phyloP scores from a whole-genome alignment of 176 grass and related monocot genomes.

The Areca catechu region DNA sequence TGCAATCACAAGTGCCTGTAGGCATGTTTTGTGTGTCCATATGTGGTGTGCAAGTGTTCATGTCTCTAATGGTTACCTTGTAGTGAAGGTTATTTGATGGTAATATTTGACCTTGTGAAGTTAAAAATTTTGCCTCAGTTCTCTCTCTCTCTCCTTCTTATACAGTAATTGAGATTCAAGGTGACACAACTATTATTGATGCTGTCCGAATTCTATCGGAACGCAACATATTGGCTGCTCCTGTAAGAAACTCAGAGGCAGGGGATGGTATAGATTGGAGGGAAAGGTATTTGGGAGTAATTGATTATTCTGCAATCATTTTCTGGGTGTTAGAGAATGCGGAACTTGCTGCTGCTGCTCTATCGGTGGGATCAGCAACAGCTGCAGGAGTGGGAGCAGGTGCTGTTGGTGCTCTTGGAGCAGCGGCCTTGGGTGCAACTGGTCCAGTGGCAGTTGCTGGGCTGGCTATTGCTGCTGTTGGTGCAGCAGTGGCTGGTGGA shows the following conservation, averaged over 20 bases:
- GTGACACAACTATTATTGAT: conserved; percentile 56
- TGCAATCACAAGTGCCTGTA: no score
- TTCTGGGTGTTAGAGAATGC: conserved; percentile 78
- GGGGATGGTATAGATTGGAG: conserved; percentile 42
- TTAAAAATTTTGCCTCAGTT: no score
- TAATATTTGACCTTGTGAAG: no score
- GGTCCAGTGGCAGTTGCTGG: conserved; percentile 44
- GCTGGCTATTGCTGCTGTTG: conserved; percentile 39
- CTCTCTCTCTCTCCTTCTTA: not conserved
- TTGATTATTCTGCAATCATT: conserved; percentile 74
- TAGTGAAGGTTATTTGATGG: no score
- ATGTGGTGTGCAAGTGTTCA: no score
- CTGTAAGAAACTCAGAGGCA: conserved; percentile 47
- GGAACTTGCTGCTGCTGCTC: conserved; percentile 39
- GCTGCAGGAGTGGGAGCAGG: conserved; percentile 41
- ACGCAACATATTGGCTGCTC: conserved; percentile 74
- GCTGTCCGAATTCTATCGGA: conserved; percentile 68
- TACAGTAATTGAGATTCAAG: conserved; percentile 77
- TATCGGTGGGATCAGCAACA: conserved; percentile 47
- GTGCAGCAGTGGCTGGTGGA: conserved; percentile 47
- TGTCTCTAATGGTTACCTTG: no score
- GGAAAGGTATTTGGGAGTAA: conserved; percentile 62
- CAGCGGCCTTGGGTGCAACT: conserved; percentile 31
- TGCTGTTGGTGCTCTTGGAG: conserved; percentile 38
- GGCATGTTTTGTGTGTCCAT: no score